These are phyloP conservation scores for Trypanosoma theileri DNA, from an alignment of 208 protist species.

Conservation along the genomic window DNA sequence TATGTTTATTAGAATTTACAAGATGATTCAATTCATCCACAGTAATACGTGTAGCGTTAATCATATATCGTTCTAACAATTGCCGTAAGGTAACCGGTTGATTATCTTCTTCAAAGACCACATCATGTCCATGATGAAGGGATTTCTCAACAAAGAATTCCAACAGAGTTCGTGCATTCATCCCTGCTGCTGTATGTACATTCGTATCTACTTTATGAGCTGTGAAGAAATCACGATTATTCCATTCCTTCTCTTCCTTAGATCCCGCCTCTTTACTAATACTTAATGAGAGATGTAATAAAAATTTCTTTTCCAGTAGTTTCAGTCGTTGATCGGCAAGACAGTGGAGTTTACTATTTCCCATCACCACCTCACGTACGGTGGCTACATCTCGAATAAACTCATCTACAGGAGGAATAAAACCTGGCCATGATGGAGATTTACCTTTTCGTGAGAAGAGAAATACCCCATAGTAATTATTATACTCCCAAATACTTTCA, in stretches of 20 bases:
- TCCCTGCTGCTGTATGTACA: conserved; percentile 85
- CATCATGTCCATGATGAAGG: conserved; percentile 84
- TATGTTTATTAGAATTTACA: conserved; percentile 62
- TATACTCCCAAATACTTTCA: conserved; percentile 85
- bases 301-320: conserved; percentile 91
- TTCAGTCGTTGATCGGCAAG: conserved; percentile 86
- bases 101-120: conserved; percentile 82
- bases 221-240: conserved; percentile 91
- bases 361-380: conserved; percentile 61
- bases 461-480: conserved; percentile 89
- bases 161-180: conserved; percentile 83
- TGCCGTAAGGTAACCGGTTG: conserved; percentile 78
- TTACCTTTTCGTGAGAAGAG: conserved; percentile 68
- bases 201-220: conserved; percentile 92
- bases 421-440: conserved; percentile 73
- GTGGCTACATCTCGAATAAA: conserved; percentile 84
- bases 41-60: conserved; percentile 75
- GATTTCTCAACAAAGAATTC: conserved; percentile 92
- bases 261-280: conserved; percentile 77
- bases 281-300: conserved; percentile 93
- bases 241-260: conserved; percentile 84
- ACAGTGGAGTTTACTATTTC: conserved; percentile 61
- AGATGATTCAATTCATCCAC: conserved; percentile 88
- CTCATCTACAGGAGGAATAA: conserved; percentile 69
- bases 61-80: conserved; percentile 72